phyloP scores from a whole-genome alignment of 83 land plant species.

The Thuja plicata region DNA sequence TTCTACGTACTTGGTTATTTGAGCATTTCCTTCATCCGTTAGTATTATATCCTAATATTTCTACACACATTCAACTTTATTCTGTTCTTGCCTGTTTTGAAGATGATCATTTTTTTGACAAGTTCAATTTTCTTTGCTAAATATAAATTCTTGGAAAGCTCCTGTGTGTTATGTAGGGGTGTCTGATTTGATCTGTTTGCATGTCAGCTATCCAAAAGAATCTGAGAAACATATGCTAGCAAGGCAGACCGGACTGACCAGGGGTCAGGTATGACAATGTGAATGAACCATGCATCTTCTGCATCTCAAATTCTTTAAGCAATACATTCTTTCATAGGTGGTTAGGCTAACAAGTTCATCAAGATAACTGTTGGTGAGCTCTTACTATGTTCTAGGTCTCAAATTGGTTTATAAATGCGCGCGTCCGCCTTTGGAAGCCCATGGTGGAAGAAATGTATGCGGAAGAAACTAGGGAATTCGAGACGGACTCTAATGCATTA shows the following conservation, averaged over 20 bases:
- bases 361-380: not conserved
- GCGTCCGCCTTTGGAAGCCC: slow-evolving; percentile 94
- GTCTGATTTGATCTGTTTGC: not conserved
- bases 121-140: not conserved
- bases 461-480: slow-evolving; percentile 72
- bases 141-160: not conserved
- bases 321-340: not conserved
- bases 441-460: slow-evolving; percentile 92
- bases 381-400: slow-evolving; percentile 53
- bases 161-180: not conserved
- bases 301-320: not conserved
- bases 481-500: slow-evolving; percentile 19
- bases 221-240: slow-evolving; percentile 84
- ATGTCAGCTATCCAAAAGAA: slow-evolving; percentile 77
- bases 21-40: slow-evolving; percentile 80
- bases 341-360: not conserved
- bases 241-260: slow-evolving; percentile 76
- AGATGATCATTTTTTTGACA: not conserved
- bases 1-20: slow-evolving; percentile 74
- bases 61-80: not conserved
- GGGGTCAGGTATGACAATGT: slow-evolving; percentile 63
- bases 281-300: not conserved
- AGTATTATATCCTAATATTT: slow-evolving; percentile 7
- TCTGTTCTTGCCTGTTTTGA: not conserved
- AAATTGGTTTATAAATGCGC: slow-evolving; percentile 92